Evolutionary conservation across 139 green algal species (phyloP).

Genomic region (Pycnococcus provasolii): DNA sequence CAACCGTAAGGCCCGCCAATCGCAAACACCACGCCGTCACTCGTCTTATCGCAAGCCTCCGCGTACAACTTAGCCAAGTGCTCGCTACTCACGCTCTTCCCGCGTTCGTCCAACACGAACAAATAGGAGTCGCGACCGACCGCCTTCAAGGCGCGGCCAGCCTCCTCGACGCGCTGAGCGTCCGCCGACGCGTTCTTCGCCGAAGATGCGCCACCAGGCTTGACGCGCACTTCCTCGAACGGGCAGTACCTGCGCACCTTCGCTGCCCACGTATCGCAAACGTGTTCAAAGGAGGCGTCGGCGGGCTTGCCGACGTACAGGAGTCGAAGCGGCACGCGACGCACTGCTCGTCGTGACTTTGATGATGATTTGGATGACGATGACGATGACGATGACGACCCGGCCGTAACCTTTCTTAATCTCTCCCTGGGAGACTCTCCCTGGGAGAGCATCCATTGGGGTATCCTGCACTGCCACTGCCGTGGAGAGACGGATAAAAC

Average conservation of each 20-base stretch:
- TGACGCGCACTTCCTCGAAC: background rate
- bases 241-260: background rate
- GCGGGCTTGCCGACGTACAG: background rate
- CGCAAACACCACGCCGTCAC: slow-evolving; percentile 33
- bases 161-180: slow-evolving; percentile 1
- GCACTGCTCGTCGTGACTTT: background rate
- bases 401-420: too few species aligned
- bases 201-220: background rate
- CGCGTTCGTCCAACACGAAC: slow-evolving; percentile 52
- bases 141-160: slow-evolving; percentile 9
- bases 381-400: too few species aligned
- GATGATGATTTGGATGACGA: too few species aligned
- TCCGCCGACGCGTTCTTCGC: slow-evolving; percentile 3
- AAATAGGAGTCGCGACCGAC: slow-evolving; percentile 13
- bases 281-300: background rate
- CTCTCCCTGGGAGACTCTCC: too few species aligned
- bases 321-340: background rate
- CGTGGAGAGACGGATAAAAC: too few species aligned
- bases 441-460: too few species aligned
- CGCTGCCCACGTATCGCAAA: background rate
- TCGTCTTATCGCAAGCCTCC: slow-evolving; percentile 11
- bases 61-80: slow-evolving; percentile 30
- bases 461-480: too few species aligned
- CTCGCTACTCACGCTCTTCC: slow-evolving; percentile 35
- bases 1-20: slow-evolving; percentile 63